phyloP scores from a whole-genome alignment of 192 early-diverging fungal species.

The Podila clonocystis region DNA sequence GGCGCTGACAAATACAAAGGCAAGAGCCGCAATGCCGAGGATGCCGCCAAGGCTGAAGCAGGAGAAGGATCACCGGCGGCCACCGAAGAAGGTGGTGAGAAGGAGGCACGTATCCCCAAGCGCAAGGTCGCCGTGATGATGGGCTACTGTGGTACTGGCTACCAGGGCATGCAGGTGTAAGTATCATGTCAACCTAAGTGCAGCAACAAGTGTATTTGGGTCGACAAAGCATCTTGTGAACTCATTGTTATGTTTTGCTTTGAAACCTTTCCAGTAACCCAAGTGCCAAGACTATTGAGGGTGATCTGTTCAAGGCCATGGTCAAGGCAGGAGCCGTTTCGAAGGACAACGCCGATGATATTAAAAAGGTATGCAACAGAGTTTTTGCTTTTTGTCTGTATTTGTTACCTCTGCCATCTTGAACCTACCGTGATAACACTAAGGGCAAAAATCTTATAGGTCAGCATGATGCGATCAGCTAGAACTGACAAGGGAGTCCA shows the following conservation, averaged over 20 bases:
- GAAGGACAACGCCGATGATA: constrained; percentile 85
- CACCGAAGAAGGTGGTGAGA: constrained; percentile 39
- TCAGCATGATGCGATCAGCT: constrained; percentile 89
- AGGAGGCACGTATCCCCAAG: constrained; percentile 78
- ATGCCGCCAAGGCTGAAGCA: constrained; percentile 4
- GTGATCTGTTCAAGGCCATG: constrained; percentile 89
- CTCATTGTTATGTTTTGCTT: neutral
- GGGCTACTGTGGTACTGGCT: constrained; percentile 95
- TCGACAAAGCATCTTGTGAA: no score
- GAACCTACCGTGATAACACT: neutral
- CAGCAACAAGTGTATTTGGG: no score
- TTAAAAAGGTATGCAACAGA: constrained; percentile 63
- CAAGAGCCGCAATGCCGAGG: constrained; percentile 22
- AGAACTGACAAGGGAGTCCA: constrained; percentile 99
- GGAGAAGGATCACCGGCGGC: neutral
- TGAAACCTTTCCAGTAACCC: constrained; percentile 66
- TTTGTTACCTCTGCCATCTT: neutral
- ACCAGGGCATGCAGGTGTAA: constrained; percentile 96
- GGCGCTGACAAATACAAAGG: constrained; percentile 52
- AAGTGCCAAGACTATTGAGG: constrained; percentile 85
- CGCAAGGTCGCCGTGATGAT: constrained; percentile 89
- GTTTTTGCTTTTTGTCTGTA: neutral
- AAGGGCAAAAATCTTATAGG: constrained; percentile 53
- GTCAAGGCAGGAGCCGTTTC: constrained; percentile 85
- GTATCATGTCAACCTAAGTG: constrained; percentile 2